Conservation (phyloP, 352 stramenopile genomes). For the Phytopythium vexans region DNA sequence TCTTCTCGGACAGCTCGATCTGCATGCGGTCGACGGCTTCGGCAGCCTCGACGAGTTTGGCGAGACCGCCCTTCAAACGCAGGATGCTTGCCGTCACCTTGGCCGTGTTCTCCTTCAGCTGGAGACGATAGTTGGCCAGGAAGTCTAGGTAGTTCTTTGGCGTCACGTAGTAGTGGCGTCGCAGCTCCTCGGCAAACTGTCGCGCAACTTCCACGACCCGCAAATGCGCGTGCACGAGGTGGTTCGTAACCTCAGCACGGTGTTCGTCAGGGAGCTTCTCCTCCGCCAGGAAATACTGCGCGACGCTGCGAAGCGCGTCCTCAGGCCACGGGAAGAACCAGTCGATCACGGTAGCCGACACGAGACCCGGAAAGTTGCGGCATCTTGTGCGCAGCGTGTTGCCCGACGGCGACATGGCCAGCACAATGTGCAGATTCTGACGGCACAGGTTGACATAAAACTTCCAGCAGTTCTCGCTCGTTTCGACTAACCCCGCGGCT, state of each 20-base stretch:
- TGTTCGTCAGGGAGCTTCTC: slow-evolving; percentile 89
- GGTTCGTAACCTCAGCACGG: slow-evolving; percentile 75
- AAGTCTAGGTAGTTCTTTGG: slow-evolving; percentile 97
- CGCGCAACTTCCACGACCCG: slow-evolving; percentile 88
- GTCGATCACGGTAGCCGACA: slow-evolving; percentile 93
- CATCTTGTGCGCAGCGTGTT: slow-evolving; percentile 92
- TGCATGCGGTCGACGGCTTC: slow-evolving; percentile 93
- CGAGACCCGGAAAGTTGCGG: slow-evolving; percentile 93
- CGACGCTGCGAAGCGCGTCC: slow-evolving; percentile 91
- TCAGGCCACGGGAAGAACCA: slow-evolving; percentile 97
- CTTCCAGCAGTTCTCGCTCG: slow-evolving; percentile 92
- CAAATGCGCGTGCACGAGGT: slow-evolving; percentile 91
- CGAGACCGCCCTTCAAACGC: slow-evolving; percentile 89
- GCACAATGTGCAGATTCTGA: slow-evolving; percentile 93
- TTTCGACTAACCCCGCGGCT: slow-evolving; percentile 84
- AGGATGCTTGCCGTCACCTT: slow-evolving; percentile 90
- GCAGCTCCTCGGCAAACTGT: slow-evolving; percentile 89
- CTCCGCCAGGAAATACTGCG: slow-evolving; percentile 91
- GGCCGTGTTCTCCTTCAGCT: slow-evolving; percentile 89
- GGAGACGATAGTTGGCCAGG: slow-evolving; percentile 90
- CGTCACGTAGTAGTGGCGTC: slow-evolving; percentile 96
- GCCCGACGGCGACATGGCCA: slow-evolving; percentile 94
- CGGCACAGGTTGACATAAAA: slow-evolving; percentile 93
- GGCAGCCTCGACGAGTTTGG: slow-evolving; percentile 93
- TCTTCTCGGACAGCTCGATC: slow-evolving; percentile 92